A percentile compares a stretch with the other conserved stretches of the same genome.
phyloP scores from a whole-genome alignment of 352 stramenopile species.

The Aphanomyces euteiches region DNA sequence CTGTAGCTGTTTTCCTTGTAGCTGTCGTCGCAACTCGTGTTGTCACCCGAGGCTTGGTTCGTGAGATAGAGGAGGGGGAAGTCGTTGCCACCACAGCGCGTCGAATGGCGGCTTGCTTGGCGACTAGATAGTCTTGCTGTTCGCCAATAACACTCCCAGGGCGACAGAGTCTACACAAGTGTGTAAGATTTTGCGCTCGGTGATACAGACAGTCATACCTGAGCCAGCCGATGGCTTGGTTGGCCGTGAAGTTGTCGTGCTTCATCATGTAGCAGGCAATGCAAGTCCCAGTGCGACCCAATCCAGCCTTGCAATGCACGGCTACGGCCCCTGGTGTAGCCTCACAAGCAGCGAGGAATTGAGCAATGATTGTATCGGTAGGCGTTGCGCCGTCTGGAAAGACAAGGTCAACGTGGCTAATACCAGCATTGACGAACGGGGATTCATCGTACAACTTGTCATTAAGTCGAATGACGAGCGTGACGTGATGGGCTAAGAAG shows the following conservation, averaged over 20 bases:
- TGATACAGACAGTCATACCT: conserved; percentile 48
- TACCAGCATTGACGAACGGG: conserved; percentile 67
- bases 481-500: conserved; percentile 80
- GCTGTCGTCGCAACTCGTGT: neutral
- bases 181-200: neutral
- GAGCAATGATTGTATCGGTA: conserved; percentile 52
- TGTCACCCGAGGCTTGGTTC: neutral
- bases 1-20: neutral
- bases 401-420: conserved; percentile 81
- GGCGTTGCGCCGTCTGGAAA: conserved; percentile 89
- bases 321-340: conserved; percentile 38
- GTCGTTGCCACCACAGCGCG: neutral
- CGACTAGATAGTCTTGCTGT: conserved; percentile 87
- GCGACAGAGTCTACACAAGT: conserved; percentile 32
- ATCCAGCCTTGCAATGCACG: conserved; percentile 91
- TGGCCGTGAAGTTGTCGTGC: conserved; percentile 86
- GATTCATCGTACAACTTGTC: conserved; percentile 87
- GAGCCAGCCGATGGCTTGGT: conserved; percentile 87
- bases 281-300: conserved; percentile 90
- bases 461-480: conserved; percentile 87
- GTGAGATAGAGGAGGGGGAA: neutral
- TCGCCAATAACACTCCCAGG: conserved; percentile 87
- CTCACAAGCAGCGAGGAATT: conserved; percentile 65
- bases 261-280: conserved; percentile 94
- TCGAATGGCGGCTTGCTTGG: conserved; percentile 43